These are phyloP conservation scores for Musa acuminata DNA, from an alignment of 176 grass and related monocot genomes.

Conservation along the genomic window DNA sequence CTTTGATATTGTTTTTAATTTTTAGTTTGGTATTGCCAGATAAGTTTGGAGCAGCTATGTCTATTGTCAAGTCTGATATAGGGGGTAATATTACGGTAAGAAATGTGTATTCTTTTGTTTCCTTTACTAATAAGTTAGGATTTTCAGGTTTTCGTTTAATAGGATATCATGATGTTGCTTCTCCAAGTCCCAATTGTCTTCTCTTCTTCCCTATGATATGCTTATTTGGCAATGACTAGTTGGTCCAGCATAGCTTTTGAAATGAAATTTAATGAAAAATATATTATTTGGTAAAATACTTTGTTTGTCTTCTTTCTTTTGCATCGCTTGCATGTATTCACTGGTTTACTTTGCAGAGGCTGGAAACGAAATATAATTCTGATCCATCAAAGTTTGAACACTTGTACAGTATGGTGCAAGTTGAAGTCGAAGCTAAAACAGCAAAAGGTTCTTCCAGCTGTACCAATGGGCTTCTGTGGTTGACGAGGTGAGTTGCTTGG, in stretches of 20 bases:
- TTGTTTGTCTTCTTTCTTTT: constrained; percentile 5
- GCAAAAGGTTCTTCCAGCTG: constrained; percentile 86
- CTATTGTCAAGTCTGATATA: constrained; percentile 81
- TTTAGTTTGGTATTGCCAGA: constrained; percentile 30
- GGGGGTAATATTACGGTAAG: constrained; percentile 95
- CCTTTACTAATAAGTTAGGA: background rate
- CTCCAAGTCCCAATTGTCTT: background rate
- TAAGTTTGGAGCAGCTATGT: constrained; percentile 98
- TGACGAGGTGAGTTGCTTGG: constrained; percentile 55
- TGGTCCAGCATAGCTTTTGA: background rate
- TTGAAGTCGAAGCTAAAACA: constrained; percentile 81
- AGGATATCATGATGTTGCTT: too few species aligned
- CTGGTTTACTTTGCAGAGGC: constrained; percentile 36
- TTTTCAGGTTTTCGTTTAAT: background rate
- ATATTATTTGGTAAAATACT: too few species aligned
- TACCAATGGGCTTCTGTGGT: constrained; percentile 96
- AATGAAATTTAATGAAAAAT: background rate
- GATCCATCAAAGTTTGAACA: constrained; percentile 71
- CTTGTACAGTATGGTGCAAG: constrained; percentile 79
- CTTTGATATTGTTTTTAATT: background rate
- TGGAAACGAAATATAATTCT: constrained; percentile 70
- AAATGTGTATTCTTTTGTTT: constrained; percentile 13
- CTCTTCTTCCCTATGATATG: constrained; percentile 7
- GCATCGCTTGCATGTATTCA: background rate
- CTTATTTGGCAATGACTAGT: constrained; percentile 3